These are phyloP conservation scores for Barnettozyma pratensis DNA, from an alignment of 805 yeast genomes.

Conservation along the genomic window DNA sequence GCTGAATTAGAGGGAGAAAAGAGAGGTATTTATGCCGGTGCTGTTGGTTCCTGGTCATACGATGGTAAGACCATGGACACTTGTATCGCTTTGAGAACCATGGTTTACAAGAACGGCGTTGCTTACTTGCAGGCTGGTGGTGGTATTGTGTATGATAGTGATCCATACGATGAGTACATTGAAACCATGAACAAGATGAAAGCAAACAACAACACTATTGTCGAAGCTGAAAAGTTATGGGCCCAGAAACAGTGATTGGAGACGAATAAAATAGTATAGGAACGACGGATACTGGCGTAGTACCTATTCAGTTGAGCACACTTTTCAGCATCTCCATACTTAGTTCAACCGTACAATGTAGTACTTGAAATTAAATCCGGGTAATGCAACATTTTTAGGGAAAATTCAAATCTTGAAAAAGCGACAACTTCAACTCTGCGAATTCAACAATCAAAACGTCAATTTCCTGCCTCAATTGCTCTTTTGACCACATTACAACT, in stretches of 20 bases:
- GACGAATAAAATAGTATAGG: no score
- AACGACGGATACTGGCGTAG: no score
- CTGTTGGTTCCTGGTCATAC: constrained; percentile 97
- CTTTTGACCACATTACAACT: neutral
- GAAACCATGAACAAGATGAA: constrained; percentile 97
- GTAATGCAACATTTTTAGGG: neutral
- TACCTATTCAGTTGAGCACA: no score
- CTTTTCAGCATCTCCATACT: no score
- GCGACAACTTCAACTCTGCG: neutral
- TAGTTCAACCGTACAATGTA: no score
- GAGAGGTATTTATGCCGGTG: constrained; percentile 97
- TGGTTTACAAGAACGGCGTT: constrained; percentile 86
- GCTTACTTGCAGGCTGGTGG: constrained; percentile 99
- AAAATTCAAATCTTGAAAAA: neutral
- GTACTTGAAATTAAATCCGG: neutral
- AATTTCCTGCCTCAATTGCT: no score
- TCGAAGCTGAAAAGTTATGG: constrained; percentile 88
- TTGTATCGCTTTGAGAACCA: constrained; percentile 94
- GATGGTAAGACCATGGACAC: constrained; percentile 95
- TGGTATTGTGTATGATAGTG: constrained; percentile 94
- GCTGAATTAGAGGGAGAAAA: constrained; percentile 86
- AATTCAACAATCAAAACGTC: no score
- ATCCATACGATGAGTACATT: constrained; percentile 89
- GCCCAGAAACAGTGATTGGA: constrained; percentile 19
- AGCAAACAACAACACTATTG: constrained; percentile 85